These are phyloP conservation scores for Fomitopsis palustris DNA, from an alignment of 1,284 basidiomycete species.

Conservation along the genomic window DNA sequence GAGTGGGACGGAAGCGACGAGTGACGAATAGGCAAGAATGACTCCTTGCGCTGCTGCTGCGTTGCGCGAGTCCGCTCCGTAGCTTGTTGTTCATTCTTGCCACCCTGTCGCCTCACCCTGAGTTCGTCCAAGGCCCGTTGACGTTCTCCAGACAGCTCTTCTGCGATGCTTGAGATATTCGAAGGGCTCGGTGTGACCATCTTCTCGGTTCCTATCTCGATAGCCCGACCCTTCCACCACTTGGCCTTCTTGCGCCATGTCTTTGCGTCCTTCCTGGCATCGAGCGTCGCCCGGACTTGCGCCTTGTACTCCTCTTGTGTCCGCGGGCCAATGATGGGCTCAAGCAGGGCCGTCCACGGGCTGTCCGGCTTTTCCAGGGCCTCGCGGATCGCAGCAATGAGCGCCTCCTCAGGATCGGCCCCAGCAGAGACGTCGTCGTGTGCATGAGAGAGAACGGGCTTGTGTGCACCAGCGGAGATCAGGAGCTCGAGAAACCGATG, in stretches of 20 bases:
- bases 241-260: constrained; percentile 38
- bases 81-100: not conserved
- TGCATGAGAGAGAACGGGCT: constrained; percentile 19
- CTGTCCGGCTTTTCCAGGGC: constrained; percentile 37
- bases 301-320: constrained; percentile 46
- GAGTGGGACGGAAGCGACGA: not conserved
- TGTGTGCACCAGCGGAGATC: constrained; percentile 28
- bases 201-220: constrained; percentile 27
- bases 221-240: constrained; percentile 47
- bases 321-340: constrained; percentile 37
- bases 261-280: constrained; percentile 39
- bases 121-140: constrained; percentile 37
- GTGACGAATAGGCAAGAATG: not conserved
- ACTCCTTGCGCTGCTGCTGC: not conserved
- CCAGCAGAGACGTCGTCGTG: constrained; percentile 21
- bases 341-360: constrained; percentile 43
- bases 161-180: constrained; percentile 45
- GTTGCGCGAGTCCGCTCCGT: not conserved
- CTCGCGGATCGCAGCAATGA: constrained; percentile 43
- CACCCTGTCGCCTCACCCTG: constrained; percentile 21
- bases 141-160: constrained; percentile 37
- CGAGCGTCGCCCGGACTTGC: constrained; percentile 44
- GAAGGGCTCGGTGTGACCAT: constrained; percentile 49
- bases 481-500: constrained; percentile 28
- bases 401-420: constrained; percentile 38